phyloP scores from a whole-genome alignment of 2,329 filamentous ascomycete species.

The Xylaria sp. region DNA sequence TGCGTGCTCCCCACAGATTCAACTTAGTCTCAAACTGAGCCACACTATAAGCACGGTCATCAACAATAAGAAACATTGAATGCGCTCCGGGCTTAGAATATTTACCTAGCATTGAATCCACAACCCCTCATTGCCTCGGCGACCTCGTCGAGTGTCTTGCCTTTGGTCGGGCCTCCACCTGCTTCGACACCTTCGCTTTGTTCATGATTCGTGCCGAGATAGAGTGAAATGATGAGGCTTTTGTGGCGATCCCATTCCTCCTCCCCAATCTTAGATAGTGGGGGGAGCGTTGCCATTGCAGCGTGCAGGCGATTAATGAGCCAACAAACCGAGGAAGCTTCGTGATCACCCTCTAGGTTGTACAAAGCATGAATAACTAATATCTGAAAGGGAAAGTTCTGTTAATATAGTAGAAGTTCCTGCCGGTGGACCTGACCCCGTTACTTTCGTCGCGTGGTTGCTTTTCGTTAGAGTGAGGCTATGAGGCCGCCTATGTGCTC shows the following conservation, averaged over 20 bases:
- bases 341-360: no score
- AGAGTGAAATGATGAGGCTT: slow-evolving; percentile 7
- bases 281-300: neutral
- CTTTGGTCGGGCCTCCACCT: neutral
- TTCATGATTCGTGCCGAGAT: neutral
- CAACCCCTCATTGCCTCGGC: neutral
- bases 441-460: no score
- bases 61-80: neutral
- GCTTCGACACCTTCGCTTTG: neutral
- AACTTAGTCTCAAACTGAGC: slow-evolving; percentile 21
- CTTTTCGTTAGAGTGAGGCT: neutral
- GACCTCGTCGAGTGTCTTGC: slow-evolving; percentile 7
- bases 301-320: neutral
- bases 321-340: neutral
- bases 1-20: slow-evolving; percentile 24
- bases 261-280: neutral
- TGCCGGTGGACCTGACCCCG: no score
- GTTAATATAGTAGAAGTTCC: neutral
- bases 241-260: slow-evolving; percentile 16
- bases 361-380: neutral
- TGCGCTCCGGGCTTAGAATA: neutral
- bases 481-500: neutral
- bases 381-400: neutral
- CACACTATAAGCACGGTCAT: neutral
- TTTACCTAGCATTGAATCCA: slow-evolving; percentile 17